These are phyloP conservation scores for Skeletonema menzelii DNA, from an alignment of 108 stramenopile genomes.

Conservation along the genomic window DNA sequence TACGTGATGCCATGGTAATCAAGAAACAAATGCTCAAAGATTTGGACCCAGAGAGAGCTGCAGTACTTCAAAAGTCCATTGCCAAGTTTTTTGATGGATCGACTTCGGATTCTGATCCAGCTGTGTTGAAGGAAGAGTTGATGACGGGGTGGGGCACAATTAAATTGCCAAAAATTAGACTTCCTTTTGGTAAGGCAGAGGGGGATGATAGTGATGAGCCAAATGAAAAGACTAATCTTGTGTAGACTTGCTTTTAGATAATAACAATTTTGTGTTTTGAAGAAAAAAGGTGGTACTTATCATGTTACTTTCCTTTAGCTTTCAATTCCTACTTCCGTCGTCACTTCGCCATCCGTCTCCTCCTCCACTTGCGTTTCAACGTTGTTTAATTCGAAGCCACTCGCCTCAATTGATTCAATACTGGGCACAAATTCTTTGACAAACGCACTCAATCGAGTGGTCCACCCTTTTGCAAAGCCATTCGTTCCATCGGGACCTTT, in stretches of 20 bases:
- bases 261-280: background rate
- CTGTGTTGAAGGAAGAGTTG: slow-evolving; percentile 19
- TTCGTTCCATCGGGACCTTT: slow-evolving; percentile 71
- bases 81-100: slow-evolving; percentile 37
- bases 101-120: slow-evolving; percentile 18
- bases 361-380: background rate
- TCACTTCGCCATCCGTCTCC: background rate
- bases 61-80: slow-evolving; percentile 31
- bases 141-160: slow-evolving; percentile 14
- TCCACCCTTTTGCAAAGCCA: slow-evolving; percentile 70
- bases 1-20: slow-evolving; percentile 53
- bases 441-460: slow-evolving; percentile 37
- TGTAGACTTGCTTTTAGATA: background rate
- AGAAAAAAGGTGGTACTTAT: background rate
- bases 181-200: slow-evolving; percentile 26
- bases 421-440: background rate
- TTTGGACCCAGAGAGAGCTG: slow-evolving; percentile 35
- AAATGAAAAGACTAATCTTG: slow-evolving; percentile 19
- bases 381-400: background rate
- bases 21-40: slow-evolving; percentile 46
- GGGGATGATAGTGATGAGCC: slow-evolving; percentile 6
- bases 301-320: background rate
- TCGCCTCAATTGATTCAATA: slow-evolving; percentile 1
- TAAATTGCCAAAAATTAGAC: slow-evolving; percentile 21
- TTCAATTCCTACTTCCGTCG: too few species aligned